Percentiles rank a stretch among this genome's conserved stretches.
Evolutionary conservation across 805 yeast species (phyloP).

Genomic region (Starmerella bombi): DNA sequence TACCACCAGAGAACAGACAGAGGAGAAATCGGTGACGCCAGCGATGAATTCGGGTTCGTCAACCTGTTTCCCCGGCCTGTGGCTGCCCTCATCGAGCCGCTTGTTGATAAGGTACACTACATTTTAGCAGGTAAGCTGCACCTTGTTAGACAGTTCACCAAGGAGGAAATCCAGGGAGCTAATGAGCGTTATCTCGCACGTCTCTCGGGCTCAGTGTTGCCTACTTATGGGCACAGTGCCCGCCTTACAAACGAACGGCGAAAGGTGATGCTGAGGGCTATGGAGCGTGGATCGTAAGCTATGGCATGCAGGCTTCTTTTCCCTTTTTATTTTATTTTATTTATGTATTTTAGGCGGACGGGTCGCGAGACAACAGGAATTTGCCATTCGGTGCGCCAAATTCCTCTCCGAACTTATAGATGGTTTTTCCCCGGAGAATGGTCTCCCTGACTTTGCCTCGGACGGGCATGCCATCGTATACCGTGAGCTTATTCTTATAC

Average conservation of each 20-base stretch:
- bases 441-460: constrained; percentile 71
- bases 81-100: constrained; percentile 39
- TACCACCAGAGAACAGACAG: constrained; percentile 51
- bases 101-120: constrained; percentile 36
- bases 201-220: constrained; percentile 19
- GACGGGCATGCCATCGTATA: constrained; percentile 60
- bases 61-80: constrained; percentile 66
- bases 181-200: constrained; percentile 21
- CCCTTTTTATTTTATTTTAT: background rate
- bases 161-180: constrained; percentile 20
- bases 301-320: background rate
- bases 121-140: constrained; percentile 19
- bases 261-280: constrained; percentile 17
- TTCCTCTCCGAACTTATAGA: constrained; percentile 33
- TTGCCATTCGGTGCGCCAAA: constrained; percentile 16
- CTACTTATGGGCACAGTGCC: constrained; percentile 10
- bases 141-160: constrained; percentile 11
- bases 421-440: constrained; percentile 58
- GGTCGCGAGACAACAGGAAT: constrained; percentile 16
- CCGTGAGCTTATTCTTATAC: constrained; percentile 81
- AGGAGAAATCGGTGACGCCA: constrained; percentile 62
- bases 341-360: background rate
- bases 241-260: constrained; percentile 21
- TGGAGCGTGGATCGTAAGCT: constrained; percentile 9
- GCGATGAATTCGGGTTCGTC: constrained; percentile 72